A percentile compares a stretch with the other conserved stretches of the same genome.
phyloP scores from a whole-genome alignment of 2,329 filamentous ascomycete genomes.

The Fusarium chlamydosporum region DNA sequence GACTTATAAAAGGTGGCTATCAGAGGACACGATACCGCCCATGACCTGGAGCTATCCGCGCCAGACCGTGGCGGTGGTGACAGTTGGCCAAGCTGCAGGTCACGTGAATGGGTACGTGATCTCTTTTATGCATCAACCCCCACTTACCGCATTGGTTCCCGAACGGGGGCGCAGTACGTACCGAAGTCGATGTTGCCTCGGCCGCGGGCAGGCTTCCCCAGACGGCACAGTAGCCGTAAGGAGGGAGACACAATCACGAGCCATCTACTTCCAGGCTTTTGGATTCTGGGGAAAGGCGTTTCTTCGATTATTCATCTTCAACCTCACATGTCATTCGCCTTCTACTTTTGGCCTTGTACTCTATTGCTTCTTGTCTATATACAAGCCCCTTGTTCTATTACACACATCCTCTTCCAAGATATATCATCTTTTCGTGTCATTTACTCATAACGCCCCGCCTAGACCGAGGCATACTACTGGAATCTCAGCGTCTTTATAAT shows the following conservation, averaged over 20 bases:
- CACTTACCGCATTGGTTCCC: constrained; percentile 46
- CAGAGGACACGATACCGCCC: constrained; percentile 52
- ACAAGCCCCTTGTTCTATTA: not conserved
- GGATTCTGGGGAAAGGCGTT: constrained; percentile 24
- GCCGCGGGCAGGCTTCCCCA: constrained; percentile 48
- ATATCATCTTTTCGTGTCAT: constrained; percentile 3
- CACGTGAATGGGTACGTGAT: constrained; percentile 47
- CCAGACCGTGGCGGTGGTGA: constrained; percentile 48
- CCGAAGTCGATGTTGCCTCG: constrained; percentile 33
- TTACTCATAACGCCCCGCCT: constrained; percentile 17
- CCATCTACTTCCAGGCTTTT: constrained; percentile 34
- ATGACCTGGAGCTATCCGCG: constrained; percentile 47
- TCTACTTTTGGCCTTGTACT: not conserved
- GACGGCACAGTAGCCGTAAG: constrained; percentile 37
- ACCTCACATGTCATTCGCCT: constrained; percentile 7
- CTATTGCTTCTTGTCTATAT: not conserved
- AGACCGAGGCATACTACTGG: constrained; percentile 39
- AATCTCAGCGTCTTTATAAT: constrained; percentile 11
- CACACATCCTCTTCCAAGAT: not conserved
- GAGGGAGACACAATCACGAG: constrained; percentile 42
- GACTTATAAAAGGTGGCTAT: constrained; percentile 43
- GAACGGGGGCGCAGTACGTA: constrained; percentile 35
- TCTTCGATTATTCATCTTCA: constrained; percentile 41
- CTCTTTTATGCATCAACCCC: constrained; percentile 6
- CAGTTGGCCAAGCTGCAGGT: constrained; percentile 45